Conservation (phyloP, 768 basidiomycete genomes). For the Serpula lacrymans region DNA sequence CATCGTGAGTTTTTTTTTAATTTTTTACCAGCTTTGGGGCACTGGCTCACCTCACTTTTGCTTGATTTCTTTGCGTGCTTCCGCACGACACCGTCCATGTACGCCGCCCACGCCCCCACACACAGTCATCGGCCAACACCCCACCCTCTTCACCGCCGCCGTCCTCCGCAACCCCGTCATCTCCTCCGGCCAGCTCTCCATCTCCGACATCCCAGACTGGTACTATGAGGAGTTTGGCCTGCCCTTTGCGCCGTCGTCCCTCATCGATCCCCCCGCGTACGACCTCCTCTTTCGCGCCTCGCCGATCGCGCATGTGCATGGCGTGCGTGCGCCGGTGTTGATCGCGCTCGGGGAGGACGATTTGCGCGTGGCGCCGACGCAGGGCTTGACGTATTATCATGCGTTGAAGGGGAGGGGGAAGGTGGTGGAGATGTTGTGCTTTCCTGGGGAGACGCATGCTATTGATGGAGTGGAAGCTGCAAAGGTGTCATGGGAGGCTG, state of each 20-base stretch:
- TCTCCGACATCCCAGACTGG: conserved; percentile 73
- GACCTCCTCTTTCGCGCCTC: conserved; percentile 44
- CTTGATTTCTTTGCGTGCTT: too few relatives aligned
- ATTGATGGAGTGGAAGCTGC: conserved; percentile 62
- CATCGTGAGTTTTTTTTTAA: conserved; percentile 44
- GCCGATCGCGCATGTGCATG: conserved; percentile 52
- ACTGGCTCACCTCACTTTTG: too few relatives aligned
- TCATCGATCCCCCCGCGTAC: conserved; percentile 46
- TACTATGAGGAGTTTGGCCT: conserved; percentile 38
- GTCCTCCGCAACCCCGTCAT: conserved; percentile 70
- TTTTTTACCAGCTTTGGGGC: not conserved
- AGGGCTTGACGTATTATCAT: conserved; percentile 64
- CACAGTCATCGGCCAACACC: conserved; percentile 61
- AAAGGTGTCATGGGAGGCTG: conserved; percentile 50
- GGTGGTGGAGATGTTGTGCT: conserved; percentile 56
- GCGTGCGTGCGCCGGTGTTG: conserved; percentile 50
- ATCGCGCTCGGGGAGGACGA: conserved; percentile 61
- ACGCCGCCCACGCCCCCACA: not conserved
- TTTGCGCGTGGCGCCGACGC: conserved; percentile 57
- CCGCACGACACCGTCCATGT: not conserved
- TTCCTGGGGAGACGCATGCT: conserved; percentile 60
- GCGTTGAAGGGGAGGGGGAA: conserved; percentile 46
- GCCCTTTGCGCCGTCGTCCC: conserved; percentile 28
- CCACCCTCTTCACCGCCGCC: conserved; percentile 58
- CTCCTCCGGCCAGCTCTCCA: conserved; percentile 50